phyloP scores from a whole-genome alignment of 2,329 filamentous ascomycete genomes.

The Claviceps sp. region DNA sequence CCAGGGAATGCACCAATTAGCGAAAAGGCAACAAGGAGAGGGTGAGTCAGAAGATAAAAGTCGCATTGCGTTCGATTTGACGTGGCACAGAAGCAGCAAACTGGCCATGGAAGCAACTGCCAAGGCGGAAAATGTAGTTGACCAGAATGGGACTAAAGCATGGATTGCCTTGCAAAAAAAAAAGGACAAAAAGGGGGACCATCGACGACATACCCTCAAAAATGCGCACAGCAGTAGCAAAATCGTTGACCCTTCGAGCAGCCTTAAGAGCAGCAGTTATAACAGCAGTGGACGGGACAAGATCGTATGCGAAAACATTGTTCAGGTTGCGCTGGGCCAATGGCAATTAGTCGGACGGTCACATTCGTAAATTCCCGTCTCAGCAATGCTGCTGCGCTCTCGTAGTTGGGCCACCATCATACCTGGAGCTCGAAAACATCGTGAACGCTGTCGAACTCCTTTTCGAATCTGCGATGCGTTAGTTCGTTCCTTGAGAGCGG shows the following conservation, averaged over 20 bases:
- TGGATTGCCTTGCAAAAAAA: too few species aligned
- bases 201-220: constrained; percentile 68
- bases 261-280: constrained; percentile 84
- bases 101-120: too few species aligned
- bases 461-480: constrained; percentile 72
- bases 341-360: constrained; percentile 6
- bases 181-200: background rate
- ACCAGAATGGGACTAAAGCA: too few species aligned
- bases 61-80: too few species aligned
- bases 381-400: constrained; percentile 2
- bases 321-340: constrained; percentile 68
- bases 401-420: constrained; percentile 22
- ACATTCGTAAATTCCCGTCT: background rate
- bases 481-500: constrained; percentile 17
- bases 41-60: background rate
- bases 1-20: background rate
- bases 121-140: too few species aligned
- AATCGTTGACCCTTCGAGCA: constrained; percentile 94
- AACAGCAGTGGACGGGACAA: constrained; percentile 87
- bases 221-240: constrained; percentile 91
- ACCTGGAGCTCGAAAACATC: constrained; percentile 99
- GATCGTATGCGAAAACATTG: constrained; percentile 99
- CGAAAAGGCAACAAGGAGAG: background rate
- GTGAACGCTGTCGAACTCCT: constrained; percentile 94
- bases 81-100: background rate